Base-by-base conservation (phyloP, 768 basidiomycete species). In the Amanita exitialis region DNA sequence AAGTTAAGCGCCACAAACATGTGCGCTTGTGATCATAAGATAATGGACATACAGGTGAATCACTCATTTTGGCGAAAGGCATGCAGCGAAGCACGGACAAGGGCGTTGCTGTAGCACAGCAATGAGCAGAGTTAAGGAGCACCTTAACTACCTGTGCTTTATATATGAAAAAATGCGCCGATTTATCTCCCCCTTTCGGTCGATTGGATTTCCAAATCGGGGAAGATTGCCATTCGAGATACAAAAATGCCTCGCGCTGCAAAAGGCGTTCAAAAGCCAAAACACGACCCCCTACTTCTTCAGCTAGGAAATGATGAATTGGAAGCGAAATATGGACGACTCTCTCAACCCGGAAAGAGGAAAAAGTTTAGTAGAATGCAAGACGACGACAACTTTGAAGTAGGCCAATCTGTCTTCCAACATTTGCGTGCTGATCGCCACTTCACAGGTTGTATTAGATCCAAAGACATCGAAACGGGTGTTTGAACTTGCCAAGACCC, bases 401-500 rank as follows among this genome's bases (percentile, higher is more conserved):
- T 82, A 61, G 63, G 49, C 53, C 25, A 27, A 55, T 48, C 51
- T 51, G 59, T 52, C 53, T 39, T 53, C 51, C 57, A 44, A 42
- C 44, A 53, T 42, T 52, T 52, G 30, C 13, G 20, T 35, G 41
- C 38, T 37, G 56, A 41, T 58, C 44, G 47, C 52, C 30, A 49
- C 6, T 54, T 23, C 20, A 35, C 54, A 94, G 90, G 73, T 69
- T 39, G 79, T 82, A 16, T 64, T 93, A 54, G 89, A 92, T 62
- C 76, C 84, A 2, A 90, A 86, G 66, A 86, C 83, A 5, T 95
- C 92, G 0, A 74, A 76, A 53, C 83, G 81, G 58, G 96, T 99
- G 44, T 86, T 99, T 57, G 87, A 93, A 64, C 79, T 99, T 50
- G 95, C 95, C 13, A 77, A 79, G 61, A 85, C 89, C 58, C 95